Base-by-base conservation (phyloP, 2,329 filamentous ascomycete species). In the Didymella pomorum region DNA sequence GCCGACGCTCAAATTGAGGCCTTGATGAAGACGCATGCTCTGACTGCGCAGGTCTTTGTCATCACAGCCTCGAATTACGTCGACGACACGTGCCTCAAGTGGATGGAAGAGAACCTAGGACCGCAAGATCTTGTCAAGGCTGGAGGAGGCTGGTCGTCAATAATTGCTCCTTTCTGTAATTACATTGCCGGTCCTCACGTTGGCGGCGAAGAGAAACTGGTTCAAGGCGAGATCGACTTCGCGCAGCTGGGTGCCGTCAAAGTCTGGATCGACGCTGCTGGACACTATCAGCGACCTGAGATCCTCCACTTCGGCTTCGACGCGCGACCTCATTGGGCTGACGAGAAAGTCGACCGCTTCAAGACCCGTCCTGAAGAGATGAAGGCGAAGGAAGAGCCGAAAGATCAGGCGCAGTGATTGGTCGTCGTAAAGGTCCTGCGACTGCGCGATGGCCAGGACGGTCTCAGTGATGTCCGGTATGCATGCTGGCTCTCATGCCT, bases 1-100 rank as follows among this genome's bases (percentile, higher is more conserved):
- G 79, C 78, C 2, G 74, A 79, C 58, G 69, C 69, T n/a, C 79
- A 81, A 65, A 81, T 82, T 51, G 80, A 82, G 68, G 79, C 77
- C 5, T 61, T 81, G 33, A 81, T 81, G 79, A 81, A 81, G 67
- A 67, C 70, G 5, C 80, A 81, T 58, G 79, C 80, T 2, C 57
- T 81, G 23, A 80, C 79, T 1, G 79, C 75, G 14, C 79, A 82
- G 56, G 76, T 78, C 2, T 82, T 80, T 52, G 79, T 80, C 21
- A 66, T 81, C 28, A 72, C 71, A 1, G 79, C 79, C 2, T 75
- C 73, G 7, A 79, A 78, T 51, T 80, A 79, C 28, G 76, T 82
- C 2, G 79, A 81, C 33, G 69, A 79, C 12, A 68, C 60, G 2
- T 81, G 79, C 37, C 64, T 81, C 14, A 62, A 72, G 14, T 82